Conservation (phyloP, 179 eudicot genomes). For the Sideroxylon spinosum region DNA sequence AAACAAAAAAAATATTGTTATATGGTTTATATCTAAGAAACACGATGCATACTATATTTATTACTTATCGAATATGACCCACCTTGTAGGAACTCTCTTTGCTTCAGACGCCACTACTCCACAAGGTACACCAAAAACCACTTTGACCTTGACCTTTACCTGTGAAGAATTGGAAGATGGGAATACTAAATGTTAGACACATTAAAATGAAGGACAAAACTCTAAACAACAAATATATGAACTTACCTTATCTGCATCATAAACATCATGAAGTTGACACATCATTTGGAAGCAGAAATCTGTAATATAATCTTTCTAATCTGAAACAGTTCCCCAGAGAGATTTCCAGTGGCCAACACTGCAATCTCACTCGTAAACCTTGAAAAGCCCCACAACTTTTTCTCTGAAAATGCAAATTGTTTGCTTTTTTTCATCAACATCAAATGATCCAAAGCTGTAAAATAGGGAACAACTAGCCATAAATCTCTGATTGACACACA, state of each 20-base stretch:
- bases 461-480: not conserved
- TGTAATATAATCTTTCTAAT: constrained; percentile 57
- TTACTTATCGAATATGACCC: constrained; percentile 85
- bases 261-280: constrained; percentile 48
- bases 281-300: constrained; percentile 62
- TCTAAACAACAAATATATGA: not conserved
- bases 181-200: not conserved
- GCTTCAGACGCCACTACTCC: constrained; percentile 80
- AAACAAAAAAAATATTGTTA: not conserved
- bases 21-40: not conserved
- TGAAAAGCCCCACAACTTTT: constrained; percentile 44
- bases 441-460: not conserved
- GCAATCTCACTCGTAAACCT: constrained; percentile 63
- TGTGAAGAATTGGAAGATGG: constrained; percentile 22
- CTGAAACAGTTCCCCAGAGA: constrained; percentile 44
- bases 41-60: constrained; percentile 9
- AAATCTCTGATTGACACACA: not conserved
- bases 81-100: constrained; percentile 47
- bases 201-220: not conserved
- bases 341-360: constrained; percentile 48
- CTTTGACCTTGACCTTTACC: constrained; percentile 64
- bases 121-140: constrained; percentile 39
- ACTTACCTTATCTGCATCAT: constrained; percentile 58
- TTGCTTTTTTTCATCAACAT: not conserved
- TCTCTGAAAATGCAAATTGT: constrained; percentile 32